phyloP scores from a whole-genome alignment of 2,329 filamentous ascomycete species.

The Aspergillus sp. region DNA sequence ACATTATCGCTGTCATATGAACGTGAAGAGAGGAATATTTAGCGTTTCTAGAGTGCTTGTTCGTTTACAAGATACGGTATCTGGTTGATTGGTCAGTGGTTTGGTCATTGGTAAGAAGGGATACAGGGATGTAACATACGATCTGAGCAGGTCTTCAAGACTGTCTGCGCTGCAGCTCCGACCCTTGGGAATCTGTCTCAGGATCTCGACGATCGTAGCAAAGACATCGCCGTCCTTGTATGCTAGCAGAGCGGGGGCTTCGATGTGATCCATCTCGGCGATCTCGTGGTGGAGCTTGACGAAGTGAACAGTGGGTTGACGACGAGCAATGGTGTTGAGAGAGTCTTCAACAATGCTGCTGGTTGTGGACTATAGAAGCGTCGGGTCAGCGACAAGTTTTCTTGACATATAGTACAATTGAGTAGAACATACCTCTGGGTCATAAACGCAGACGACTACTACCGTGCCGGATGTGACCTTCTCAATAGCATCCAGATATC shows the following conservation, averaged over 20 bases:
- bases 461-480: slow-evolving; percentile 78
- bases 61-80: slow-evolving; percentile 14
- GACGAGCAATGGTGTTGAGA: slow-evolving; percentile 71
- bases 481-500: slow-evolving; percentile 95
- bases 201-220: slow-evolving; percentile 81
- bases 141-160: slow-evolving; percentile 60
- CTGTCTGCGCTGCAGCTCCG: slow-evolving; percentile 53
- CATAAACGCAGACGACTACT: slow-evolving; percentile 92
- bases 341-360: slow-evolving; percentile 78
- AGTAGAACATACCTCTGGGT: slow-evolving; percentile 68
- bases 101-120: not conserved
- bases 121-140: slow-evolving; percentile 44
- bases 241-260: slow-evolving; percentile 82
- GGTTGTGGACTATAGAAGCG: slow-evolving; percentile 66
- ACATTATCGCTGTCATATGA: not conserved
- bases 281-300: slow-evolving; percentile 89
- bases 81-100: not conserved
- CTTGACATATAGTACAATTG: not conserved
- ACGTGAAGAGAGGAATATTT: not conserved
- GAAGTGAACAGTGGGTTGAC: slow-evolving; percentile 75
- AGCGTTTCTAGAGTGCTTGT: not conserved
- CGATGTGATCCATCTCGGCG: slow-evolving; percentile 89
- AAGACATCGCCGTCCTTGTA: slow-evolving; percentile 91
- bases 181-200: slow-evolving; percentile 75
- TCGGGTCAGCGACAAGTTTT: slow-evolving; percentile 5